A percentile compares a stretch with the other conserved stretches of the same genome.
These are phyloP conservation scores for Coprinellus micaceus DNA, from an alignment of 768 basidiomycete genomes.

Conservation along the genomic window DNA sequence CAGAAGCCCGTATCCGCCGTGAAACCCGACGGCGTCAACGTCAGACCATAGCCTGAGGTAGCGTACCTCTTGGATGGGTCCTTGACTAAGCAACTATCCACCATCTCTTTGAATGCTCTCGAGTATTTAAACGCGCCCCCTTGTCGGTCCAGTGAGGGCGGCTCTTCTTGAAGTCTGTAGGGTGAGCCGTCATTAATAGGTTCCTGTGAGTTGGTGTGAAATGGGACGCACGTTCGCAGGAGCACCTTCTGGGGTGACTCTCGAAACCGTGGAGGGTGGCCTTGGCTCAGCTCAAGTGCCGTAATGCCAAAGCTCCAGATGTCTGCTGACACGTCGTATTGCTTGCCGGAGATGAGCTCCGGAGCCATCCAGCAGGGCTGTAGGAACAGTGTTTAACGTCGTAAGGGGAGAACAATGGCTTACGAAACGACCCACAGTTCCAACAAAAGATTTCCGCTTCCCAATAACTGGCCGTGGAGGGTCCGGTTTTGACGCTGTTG, in stretches of 20 bases:
- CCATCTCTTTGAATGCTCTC: conserved; percentile 75
- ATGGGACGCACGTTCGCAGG: conserved; percentile 55
- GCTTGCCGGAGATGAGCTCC: conserved; percentile 80
- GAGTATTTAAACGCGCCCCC: conserved; percentile 74
- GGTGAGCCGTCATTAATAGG: not conserved
- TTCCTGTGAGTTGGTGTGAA: not conserved
- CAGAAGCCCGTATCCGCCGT: not conserved
- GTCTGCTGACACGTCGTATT: conserved; percentile 84
- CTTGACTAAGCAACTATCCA: conserved; percentile 80
- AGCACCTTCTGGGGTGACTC: conserved; percentile 73
- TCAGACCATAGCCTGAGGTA: not conserved
- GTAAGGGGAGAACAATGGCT: not conserved
- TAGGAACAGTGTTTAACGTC: not conserved
- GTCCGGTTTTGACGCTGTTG: conserved; percentile 12
- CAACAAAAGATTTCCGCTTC: conserved; percentile 91
- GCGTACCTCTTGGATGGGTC: conserved; percentile 73
- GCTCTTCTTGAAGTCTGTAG: conserved; percentile 65
- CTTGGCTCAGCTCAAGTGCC: conserved; percentile 85
- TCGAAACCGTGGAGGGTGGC: conserved; percentile 79
- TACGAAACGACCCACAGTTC: conserved; percentile 54
- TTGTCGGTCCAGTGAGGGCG: conserved; percentile 74
- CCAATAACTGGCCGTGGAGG: conserved; percentile 46
- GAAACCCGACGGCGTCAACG: not conserved
- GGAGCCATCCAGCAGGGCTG: conserved; percentile 98
- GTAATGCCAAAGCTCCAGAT: conserved; percentile 98